Percentiles rank a stretch among this genome's conserved stretches.
phyloP scores from a whole-genome alignment of 1,284 basidiomycete species.

The Apiotrichum gamsii region DNA sequence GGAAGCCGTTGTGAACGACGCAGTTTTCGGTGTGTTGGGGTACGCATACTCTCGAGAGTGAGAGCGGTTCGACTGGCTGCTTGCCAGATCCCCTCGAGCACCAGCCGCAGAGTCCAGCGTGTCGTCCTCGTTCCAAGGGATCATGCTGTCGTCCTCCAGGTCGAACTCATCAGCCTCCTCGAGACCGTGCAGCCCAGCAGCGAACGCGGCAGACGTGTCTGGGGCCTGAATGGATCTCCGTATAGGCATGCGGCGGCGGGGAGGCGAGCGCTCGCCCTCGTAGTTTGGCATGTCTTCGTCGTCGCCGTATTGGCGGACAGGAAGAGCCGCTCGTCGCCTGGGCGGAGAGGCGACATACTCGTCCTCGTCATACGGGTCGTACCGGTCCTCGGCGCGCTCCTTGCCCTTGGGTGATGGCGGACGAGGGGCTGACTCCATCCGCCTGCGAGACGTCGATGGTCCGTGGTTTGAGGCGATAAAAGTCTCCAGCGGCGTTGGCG shows the following conservation, averaged over 20 bases:
- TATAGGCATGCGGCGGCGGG: neutral
- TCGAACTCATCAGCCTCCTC: slow-evolving; percentile 26
- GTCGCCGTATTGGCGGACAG: neutral
- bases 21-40: too few species aligned
- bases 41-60: too few species aligned
- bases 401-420: slow-evolving; percentile 32
- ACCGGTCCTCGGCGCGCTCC: slow-evolving; percentile 19
- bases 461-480: slow-evolving; percentile 22
- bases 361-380: neutral
- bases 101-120: too few species aligned
- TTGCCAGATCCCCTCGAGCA: too few species aligned
- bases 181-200: slow-evolving; percentile 12
- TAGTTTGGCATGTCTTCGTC: too few species aligned
- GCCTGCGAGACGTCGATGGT: slow-evolving; percentile 8
- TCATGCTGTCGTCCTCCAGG: slow-evolving; percentile 30
- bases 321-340: neutral
- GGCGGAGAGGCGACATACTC: neutral
- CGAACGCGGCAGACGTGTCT: slow-evolving; percentile 29
- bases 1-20: neutral
- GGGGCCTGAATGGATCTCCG: slow-evolving; percentile 6
- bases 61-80: too few species aligned
- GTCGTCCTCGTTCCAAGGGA: slow-evolving; percentile 15
- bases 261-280: neutral
- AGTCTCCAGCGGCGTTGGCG: slow-evolving; percentile 24
- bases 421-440: slow-evolving; percentile 1